phyloP scores from a whole-genome alignment of 345 rosid species.

The Punica granatum region DNA sequence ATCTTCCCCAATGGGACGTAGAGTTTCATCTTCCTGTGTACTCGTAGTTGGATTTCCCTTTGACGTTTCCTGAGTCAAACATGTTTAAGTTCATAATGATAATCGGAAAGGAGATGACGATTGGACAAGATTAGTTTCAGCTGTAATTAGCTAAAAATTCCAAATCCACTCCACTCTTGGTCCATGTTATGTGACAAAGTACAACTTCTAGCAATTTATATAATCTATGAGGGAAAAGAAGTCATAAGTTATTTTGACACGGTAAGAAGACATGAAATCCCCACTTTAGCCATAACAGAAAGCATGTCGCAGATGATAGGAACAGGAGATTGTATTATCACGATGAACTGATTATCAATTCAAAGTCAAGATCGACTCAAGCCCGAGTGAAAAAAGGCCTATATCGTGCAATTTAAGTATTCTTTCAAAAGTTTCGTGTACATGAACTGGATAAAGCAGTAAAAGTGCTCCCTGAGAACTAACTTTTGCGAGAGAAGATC shows the following conservation, averaged over 20 bases:
- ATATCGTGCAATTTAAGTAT: no score
- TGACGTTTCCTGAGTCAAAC: conserved; percentile 27
- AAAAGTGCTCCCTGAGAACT: neutral
- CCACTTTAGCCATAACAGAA: neutral
- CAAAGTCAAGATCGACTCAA: no score
- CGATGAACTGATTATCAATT: no score
- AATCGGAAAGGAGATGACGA: conserved; percentile 1
- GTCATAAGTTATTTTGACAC: neutral
- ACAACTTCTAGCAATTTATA: neutral
- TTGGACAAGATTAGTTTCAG: neutral
- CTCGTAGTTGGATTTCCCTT: conserved; percentile 27
- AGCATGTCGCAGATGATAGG: neutral
- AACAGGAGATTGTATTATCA: no score
- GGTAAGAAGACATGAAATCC: neutral
- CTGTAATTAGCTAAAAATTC: neutral
- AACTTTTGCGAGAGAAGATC: neutral
- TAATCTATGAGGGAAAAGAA: neutral
- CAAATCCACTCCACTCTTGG: neutral
- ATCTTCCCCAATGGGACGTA: conserved; percentile 21
- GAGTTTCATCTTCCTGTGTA: conserved; percentile 19
- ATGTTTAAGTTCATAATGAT: neutral
- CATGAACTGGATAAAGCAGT: neutral
- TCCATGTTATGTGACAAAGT: neutral
- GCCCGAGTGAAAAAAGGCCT: no score
- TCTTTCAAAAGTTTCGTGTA: no score